A percentile compares a stretch with the other conserved stretches of the same genome.
These are phyloP conservation scores for Xanthoceras sorbifolium DNA, from an alignment of 345 rosid genomes.

Conservation along the genomic window DNA sequence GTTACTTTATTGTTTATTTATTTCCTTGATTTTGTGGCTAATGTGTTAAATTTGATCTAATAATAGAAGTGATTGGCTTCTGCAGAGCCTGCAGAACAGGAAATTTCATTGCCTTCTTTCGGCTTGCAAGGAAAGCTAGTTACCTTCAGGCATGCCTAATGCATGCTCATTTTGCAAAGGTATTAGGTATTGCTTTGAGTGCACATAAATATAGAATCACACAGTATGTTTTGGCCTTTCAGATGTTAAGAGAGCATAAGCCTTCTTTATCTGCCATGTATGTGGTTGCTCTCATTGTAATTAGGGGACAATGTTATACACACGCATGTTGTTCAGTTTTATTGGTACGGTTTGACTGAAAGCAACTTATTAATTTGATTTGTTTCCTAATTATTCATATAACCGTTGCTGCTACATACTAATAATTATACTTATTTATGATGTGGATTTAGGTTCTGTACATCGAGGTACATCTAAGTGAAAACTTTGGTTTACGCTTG, in stretches of 20 bases:
- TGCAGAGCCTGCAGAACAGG: slow-evolving; percentile 92
- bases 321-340: background rate
- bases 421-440: background rate
- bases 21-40: slow-evolving; percentile 13
- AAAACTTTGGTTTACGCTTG: background rate
- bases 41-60: slow-evolving; percentile 34
- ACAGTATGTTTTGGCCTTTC: background rate
- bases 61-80: slow-evolving; percentile 33
- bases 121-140: slow-evolving; percentile 87
- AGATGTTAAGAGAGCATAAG: background rate
- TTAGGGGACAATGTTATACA: background rate
- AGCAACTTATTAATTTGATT: background rate
- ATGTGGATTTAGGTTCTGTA: background rate
- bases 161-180: slow-evolving; percentile 99
- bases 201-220: slow-evolving; percentile 1
- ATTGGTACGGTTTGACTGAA: background rate
- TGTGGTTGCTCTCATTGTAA: slow-evolving; percentile 1
- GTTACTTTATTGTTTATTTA: slow-evolving; percentile 14
- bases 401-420: background rate
- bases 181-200: slow-evolving; percentile 33
- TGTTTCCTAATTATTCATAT: background rate
- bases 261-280: slow-evolving; percentile 9
- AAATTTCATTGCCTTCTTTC: slow-evolving; percentile 84
- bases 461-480: background rate
- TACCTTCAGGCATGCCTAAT: slow-evolving; percentile 97